Percentiles rank a stretch among this genome's conserved stretches.
Evolutionary conservation across 495 filamentous ascomycete species (phyloP).

Genomic region (Xylaria castorea): DNA sequence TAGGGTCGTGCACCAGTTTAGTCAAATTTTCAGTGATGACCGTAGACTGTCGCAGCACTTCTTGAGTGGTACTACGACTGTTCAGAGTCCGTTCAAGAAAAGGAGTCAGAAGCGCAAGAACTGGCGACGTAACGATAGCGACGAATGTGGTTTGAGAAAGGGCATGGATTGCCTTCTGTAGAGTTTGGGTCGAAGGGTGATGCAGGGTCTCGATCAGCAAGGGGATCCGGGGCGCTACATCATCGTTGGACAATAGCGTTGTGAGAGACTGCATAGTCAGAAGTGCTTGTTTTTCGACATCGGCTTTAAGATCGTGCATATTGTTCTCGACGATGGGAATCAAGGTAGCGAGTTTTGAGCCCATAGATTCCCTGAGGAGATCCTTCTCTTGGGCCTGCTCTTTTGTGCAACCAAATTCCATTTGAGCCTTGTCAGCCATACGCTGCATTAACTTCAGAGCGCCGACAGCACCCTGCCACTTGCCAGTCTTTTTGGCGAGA

Average conservation of each 20-base stretch:
- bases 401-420: slow-evolving; percentile 73
- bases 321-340: slow-evolving; percentile 92
- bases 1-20: slow-evolving; percentile 96
- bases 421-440: slow-evolving; percentile 92
- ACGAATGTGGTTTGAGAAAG: slow-evolving; percentile 99
- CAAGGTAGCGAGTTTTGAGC: slow-evolving; percentile 83
- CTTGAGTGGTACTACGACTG: slow-evolving; percentile 86
- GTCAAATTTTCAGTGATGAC: slow-evolving; percentile 99
- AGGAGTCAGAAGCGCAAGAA: slow-evolving; percentile 94
- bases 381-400: slow-evolving; percentile 88
- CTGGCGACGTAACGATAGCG: slow-evolving; percentile 94
- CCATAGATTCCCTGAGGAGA: slow-evolving; percentile 88
- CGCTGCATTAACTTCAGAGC: slow-evolving; percentile 81
- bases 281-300: slow-evolving; percentile 85
- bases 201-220: slow-evolving; percentile 95
- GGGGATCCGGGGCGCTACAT: slow-evolving; percentile 91
- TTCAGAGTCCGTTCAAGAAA: slow-evolving; percentile 93
- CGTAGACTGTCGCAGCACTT: slow-evolving; percentile 93
- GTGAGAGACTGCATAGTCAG: slow-evolving; percentile 92
- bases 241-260: slow-evolving; percentile 93
- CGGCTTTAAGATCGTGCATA: slow-evolving; percentile 95
- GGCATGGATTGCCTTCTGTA: slow-evolving; percentile 95
- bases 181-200: slow-evolving; percentile 83
- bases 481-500: slow-evolving; percentile 78
- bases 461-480: slow-evolving; percentile 95